Evolutionary conservation across 139 green algal genomes (phyloP).

Genomic region (Ulvella scutata): DNA sequence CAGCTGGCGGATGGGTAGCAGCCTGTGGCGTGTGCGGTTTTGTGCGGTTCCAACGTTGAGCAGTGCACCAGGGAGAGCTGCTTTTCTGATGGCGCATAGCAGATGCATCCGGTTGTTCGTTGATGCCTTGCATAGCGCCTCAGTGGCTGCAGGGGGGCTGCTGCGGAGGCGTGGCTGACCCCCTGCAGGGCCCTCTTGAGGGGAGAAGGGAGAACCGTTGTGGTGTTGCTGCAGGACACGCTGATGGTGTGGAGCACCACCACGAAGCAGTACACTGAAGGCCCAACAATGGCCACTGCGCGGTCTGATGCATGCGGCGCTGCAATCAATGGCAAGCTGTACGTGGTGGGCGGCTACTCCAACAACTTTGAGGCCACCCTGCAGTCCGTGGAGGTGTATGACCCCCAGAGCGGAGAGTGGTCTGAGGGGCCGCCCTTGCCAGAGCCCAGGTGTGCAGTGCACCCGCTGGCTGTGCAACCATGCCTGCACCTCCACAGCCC

Average conservation of each 20-base stretch:
- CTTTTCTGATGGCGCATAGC: too few relatives aligned
- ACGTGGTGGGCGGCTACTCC: slow-evolving; percentile 18
- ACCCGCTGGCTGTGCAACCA: background rate
- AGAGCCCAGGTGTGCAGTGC: slow-evolving; percentile 6
- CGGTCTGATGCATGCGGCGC: slow-evolving; percentile 24
- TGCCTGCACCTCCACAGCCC: slow-evolving; percentile 4
- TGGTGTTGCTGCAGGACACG: background rate
- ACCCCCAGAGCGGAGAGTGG: slow-evolving; percentile 17
- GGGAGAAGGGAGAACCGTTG: too few relatives aligned
- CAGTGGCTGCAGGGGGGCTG: too few relatives aligned
- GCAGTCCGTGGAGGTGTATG: slow-evolving; percentile 15
- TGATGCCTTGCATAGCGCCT: too few relatives aligned
- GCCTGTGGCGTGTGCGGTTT: too few relatives aligned
- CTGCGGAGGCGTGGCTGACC: too few relatives aligned
- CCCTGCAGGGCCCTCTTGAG: too few relatives aligned
- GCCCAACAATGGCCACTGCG: background rate
- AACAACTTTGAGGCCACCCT: slow-evolving; percentile 8
- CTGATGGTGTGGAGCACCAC: slow-evolving; percentile 12
- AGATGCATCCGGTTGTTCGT: too few relatives aligned
- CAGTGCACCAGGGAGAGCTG: too few relatives aligned
- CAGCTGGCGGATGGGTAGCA: too few relatives aligned
- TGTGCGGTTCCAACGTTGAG: too few relatives aligned
- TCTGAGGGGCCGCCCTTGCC: background rate
- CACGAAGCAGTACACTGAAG: background rate
- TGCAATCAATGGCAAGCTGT: slow-evolving; percentile 17